Percentiles rank a stretch among this genome's conserved stretches.
Conservation (phyloP, 1,139 yeast species). For the Casaregolazyma suthepensis region DNA sequence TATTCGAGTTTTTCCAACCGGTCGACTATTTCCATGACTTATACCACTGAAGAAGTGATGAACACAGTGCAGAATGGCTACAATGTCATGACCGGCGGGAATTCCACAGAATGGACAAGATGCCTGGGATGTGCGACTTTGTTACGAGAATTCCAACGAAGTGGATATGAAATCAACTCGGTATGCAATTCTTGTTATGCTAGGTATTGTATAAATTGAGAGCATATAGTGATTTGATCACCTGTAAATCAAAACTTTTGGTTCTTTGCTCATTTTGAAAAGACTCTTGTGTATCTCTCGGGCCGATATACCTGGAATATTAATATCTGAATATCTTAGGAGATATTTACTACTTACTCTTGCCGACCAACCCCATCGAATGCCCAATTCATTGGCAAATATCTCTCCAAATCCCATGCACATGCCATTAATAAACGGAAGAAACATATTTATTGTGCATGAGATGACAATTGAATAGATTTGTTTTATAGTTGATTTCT, state of each 20-base stretch:
- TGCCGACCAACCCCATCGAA: conserved; percentile 71
- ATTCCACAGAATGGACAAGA: conserved; percentile 53
- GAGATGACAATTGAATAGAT: conserved; percentile 12
- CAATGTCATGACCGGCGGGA: conserved; percentile 42
- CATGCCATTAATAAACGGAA: conserved; percentile 90
- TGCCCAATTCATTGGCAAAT: conserved; percentile 87
- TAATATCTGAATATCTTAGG: conserved; percentile 1
- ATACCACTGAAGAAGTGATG: conserved; percentile 40
- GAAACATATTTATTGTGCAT: conserved; percentile 60
- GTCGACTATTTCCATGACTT: conserved; percentile 41
- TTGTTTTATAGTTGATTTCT: not conserved
- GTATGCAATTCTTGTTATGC: conserved; percentile 64
- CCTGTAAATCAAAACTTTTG: not conserved
- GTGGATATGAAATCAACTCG: conserved; percentile 50
- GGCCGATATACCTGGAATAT: conserved; percentile 11
- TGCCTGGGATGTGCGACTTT: conserved; percentile 80
- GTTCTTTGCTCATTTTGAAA: not conserved
- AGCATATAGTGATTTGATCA: not conserved
- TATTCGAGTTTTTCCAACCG: conserved; percentile 43
- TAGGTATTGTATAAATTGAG: conserved; percentile 46
- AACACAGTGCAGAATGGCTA: conserved; percentile 49
- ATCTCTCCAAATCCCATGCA: conserved; percentile 97
- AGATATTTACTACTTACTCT: conserved; percentile 35
- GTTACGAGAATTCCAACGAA: conserved; percentile 65
- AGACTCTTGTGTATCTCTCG: conserved; percentile 1